Percentiles rank a stretch among this genome's conserved stretches.
phyloP scores from a whole-genome alignment of 257 asterid genomes.

The Nyctanthes arbortristis region DNA sequence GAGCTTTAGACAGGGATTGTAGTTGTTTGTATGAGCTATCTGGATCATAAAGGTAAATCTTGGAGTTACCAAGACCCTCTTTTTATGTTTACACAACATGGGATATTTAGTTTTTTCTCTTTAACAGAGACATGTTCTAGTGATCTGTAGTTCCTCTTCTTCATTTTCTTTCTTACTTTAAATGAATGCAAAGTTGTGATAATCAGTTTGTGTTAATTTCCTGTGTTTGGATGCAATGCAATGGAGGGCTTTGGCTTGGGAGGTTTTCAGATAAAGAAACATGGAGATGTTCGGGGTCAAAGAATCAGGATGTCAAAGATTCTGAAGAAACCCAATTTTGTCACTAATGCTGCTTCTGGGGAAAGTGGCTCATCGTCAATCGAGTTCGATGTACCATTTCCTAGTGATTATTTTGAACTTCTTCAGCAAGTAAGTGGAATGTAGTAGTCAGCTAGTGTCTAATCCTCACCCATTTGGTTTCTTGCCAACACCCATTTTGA shows the following conservation, averaged over 20 bases:
- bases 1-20: not conserved
- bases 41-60: too few relatives aligned
- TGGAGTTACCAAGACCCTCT: too few relatives aligned
- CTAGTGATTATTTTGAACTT: constrained; percentile 70
- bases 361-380: constrained; percentile 38
- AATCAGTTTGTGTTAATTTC: not conserved
- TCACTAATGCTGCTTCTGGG: constrained; percentile 36
- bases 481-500: not conserved
- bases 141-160: not conserved
- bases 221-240: not conserved
- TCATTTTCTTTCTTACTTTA: not conserved
- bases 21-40: not conserved
- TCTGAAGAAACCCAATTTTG: constrained; percentile 35
- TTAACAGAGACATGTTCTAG: too few relatives aligned
- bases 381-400: constrained; percentile 60
- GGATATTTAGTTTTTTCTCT: too few relatives aligned
- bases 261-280: constrained; percentile 29
- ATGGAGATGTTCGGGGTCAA: constrained; percentile 13
- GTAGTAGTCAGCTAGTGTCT: not conserved
- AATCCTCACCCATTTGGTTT: not conserved
- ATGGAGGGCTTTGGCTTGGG: constrained; percentile 42
- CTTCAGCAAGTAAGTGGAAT: constrained; percentile 58
- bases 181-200: not conserved
- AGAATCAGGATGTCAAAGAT: constrained; percentile 16
- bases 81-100: too few relatives aligned